Conservation (phyloP, 2,329 filamentous ascomycete species). For the Fusarium sp. region DNA sequence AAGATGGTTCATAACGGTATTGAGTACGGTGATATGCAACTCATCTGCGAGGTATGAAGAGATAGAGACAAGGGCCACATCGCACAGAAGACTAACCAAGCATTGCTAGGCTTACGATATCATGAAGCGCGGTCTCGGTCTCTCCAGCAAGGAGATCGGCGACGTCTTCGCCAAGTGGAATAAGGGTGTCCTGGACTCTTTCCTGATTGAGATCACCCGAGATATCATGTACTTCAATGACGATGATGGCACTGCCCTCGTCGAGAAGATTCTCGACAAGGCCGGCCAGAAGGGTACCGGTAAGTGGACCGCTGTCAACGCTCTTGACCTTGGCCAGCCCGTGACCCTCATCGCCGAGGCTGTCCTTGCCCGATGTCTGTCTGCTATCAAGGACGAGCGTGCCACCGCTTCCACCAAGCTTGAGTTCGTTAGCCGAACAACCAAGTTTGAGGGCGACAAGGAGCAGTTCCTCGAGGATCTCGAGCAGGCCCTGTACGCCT, state of each 20-base stretch:
- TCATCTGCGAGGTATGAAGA: slow-evolving; percentile 89
- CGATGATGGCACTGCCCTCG: slow-evolving; percentile 86
- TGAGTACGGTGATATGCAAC: slow-evolving; percentile 99
- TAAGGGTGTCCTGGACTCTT: slow-evolving; percentile 97
- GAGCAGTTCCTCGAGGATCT: slow-evolving; percentile 94
- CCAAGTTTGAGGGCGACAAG: slow-evolving; percentile 87
- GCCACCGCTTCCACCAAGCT: slow-evolving; percentile 81
- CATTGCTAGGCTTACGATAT: slow-evolving; percentile 89
- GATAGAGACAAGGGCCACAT: not conserved
- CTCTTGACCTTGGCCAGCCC: slow-evolving; percentile 97
- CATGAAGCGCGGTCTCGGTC: slow-evolving; percentile 95
- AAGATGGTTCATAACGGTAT: slow-evolving; percentile 99
- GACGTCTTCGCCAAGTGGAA: slow-evolving; percentile 97
- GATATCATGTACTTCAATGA: slow-evolving; percentile 99
- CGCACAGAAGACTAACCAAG: slow-evolving; percentile 29
- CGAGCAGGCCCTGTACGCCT: slow-evolving; percentile 98
- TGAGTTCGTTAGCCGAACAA: slow-evolving; percentile 76
- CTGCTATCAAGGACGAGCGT: slow-evolving; percentile 94
- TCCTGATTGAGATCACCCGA: slow-evolving; percentile 98
- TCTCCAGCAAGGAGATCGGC: slow-evolving; percentile 93
- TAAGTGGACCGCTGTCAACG: slow-evolving; percentile 99
- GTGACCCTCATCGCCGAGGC: slow-evolving; percentile 98
- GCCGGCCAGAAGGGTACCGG: slow-evolving; percentile 99
- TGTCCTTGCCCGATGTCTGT: slow-evolving; percentile 94
- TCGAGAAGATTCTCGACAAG: slow-evolving; percentile 99